Base-by-base conservation (phyloP, 2,329 filamentous ascomycete genomes). In the Xenoacremonium recifei region DNA sequence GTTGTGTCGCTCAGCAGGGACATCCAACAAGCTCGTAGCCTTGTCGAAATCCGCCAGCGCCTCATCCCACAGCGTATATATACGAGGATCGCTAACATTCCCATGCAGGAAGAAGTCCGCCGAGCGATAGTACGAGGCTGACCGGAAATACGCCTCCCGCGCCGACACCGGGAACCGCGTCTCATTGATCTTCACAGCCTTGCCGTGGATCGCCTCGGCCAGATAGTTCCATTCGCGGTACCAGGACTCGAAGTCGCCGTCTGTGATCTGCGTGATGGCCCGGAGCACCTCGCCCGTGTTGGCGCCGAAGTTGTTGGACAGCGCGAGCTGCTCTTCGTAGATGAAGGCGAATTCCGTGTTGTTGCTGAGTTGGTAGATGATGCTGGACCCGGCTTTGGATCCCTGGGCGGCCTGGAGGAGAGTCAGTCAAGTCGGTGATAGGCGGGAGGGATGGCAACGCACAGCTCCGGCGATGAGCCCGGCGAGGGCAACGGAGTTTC, bases 21-120 rank as follows among this genome's bases (percentile, higher is more conserved):
- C 49, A 0, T 58, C 54, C 10, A 72, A 53, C 5, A 65, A 42
- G 1, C 58, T 51, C 15, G 67, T 52, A 1, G 63, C 71, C 27
- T 59, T 61, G 50, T 69, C 55, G 45, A 73, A 75, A 16, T 59
- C 62, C 4, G 35, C 51, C 0, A 50, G 55, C 43, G 67, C 63
- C 32, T 59, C 48, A 6, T 55, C 54, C 67, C 68, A 72, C 1
- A 66, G 39, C 3, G 40, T 46, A 29, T 59, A 59, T 43, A 72
- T 66, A 6, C 65, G 61, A 3, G 69, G 63, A 35, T 74, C 66
- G 4, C 45, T 56, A 50, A 50, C 51, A 50, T 73, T 68, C 11
- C 58, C 63, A 39, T 68, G 64, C 12, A 72, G 56, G 50, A 60
- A 73, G 54, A 72, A 72, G 39, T 67, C 65, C 9, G 71, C 64